Evolutionary conservation across 2,329 filamentous ascomycete species (phyloP), one percentile per base, ranked within the genome.

Genomic region (Chaetomium strumarium): DNA sequence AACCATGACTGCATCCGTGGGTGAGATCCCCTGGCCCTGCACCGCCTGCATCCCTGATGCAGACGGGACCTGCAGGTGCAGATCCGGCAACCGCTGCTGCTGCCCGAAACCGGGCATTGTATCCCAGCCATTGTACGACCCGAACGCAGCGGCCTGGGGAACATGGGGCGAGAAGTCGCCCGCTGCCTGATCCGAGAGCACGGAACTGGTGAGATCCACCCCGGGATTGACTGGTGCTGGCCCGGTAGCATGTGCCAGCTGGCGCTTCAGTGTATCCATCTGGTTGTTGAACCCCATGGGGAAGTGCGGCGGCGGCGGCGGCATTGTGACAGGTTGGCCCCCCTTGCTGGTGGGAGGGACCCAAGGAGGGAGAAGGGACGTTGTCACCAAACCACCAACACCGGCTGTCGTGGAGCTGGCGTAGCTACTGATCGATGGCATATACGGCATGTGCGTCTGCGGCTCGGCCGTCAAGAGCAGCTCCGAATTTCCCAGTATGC

Each of bases 401-500:
- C 5, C 17, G n/a, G 36, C 20, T 4, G 19, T 7, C 19, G 13
- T 36, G 13, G 7, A 6, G 19, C 19, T 17, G 4, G 31, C 16
- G 39, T 38, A 44, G 13, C 39, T 14, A 16, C 31, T 20, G 14
- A 11, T 19, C 2, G 33, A 34, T 17, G 40, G 34, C 12, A 16
- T 10, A 19, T 34, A 39, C 3, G 37, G 14, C 33, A 30, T 13
- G 1, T 34, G 37, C 34, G 47, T 7, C 12, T 52, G 51, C 17
- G 31, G 11, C 17, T 36, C 30, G 14, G 12, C 8, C 37, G 36
- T 34, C 5, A 38, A 5, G 1, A 42, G 13, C 19, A 45, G 46
- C 16, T 42, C 54, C 2, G 45, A 13, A n/a, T 48, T 52, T 2
- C 29, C 46, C 42, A 53, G 47, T 2, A 52, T 49, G n/a, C 30